Evolutionary conservation across 108 stramenopile genomes (phyloP), one percentile per base, ranked within the genome.

Genomic region (Aurantiochytrium sp.): DNA sequence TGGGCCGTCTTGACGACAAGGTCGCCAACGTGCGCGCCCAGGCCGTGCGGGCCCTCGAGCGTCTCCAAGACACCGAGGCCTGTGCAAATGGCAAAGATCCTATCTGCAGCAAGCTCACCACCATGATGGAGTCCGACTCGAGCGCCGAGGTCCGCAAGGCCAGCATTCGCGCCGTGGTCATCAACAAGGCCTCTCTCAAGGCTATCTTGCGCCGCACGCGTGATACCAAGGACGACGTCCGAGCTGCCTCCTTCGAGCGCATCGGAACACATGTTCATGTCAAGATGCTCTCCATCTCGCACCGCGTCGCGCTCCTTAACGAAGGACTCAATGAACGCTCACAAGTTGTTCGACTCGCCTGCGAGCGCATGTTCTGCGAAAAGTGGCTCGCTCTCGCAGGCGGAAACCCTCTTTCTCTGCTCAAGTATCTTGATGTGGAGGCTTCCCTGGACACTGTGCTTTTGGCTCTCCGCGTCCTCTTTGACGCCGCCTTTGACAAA

Each of bases 61-160:
- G 76, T 12, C 76, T 83, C 19, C 76, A 83, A 23, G 76, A 83
- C 28, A 53, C 49, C 51, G 10, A 83, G 23, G 49, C n/a, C 19
- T 83, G 76, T 23, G 76, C 76, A 12, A 1, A 6, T 12, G 76
- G 51, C 6, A 23, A 47, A 23, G 76, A 83, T 23, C 45, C 51
- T 1, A 53, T 83, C 76, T 83, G 45, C 76, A 35, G 6, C 45
- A 53, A 53, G 51, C 76, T 83, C 23, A 53, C 45, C 49, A 45
- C 45, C 2, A 53, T 83, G 4, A 12, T 83, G n/a, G 76, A 47
- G 25, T 10, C 76, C 25, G 76, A 83, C 23, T 83, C 76, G 76
- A 83, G 76, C 76, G 76, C 76, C n/a, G 76, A 83, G 76, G 76
- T 83, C 2, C 45, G 76, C 49, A 47, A 53, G 76, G 76, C 76